Evolutionary conservation across 2,329 filamentous ascomycete species (phyloP).

Genomic region (Fusarium denticulatum): DNA sequence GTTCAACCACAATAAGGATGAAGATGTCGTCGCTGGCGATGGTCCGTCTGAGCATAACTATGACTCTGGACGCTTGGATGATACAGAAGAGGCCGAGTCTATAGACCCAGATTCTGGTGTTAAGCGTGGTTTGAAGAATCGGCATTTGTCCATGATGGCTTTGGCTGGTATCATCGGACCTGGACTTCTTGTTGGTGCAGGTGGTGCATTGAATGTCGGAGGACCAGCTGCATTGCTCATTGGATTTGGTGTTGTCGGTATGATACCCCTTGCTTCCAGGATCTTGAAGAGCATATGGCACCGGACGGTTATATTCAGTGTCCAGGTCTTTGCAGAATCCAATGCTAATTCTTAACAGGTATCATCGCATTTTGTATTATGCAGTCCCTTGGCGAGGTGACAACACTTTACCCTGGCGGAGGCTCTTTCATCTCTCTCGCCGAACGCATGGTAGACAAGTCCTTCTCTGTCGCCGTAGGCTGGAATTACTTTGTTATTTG

Average conservation of each 20-base stretch:
- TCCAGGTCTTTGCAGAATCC: not conserved
- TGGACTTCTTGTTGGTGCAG: conserved; percentile 76
- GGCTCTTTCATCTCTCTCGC: conserved; percentile 77
- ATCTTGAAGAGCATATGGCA: not conserved
- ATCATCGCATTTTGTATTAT: conserved; percentile 75
- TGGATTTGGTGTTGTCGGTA: conserved; percentile 75
- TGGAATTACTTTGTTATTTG: conserved; percentile 79
- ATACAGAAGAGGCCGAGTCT: conserved; percentile 48
- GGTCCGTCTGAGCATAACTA: conserved; percentile 34
- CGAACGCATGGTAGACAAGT: conserved; percentile 76
- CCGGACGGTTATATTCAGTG: not conserved
- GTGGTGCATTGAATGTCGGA: conserved; percentile 73
- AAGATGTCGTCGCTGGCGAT: conserved; percentile 29
- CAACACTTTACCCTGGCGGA: conserved; percentile 76
- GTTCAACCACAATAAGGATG: conserved; percentile 35
- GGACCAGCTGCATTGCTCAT: conserved; percentile 78
- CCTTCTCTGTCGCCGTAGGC: conserved; percentile 73
- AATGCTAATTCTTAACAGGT: conserved; percentile 43
- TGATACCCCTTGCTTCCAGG: not conserved
- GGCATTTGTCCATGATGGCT: conserved; percentile 74
- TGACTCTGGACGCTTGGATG: conserved; percentile 26
- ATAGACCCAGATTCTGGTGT: conserved; percentile 72
- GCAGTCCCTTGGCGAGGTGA: conserved; percentile 79
- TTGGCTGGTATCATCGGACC: conserved; percentile 73
- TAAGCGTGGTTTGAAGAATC: conserved; percentile 74